Base-by-base conservation (phyloP, 768 basidiomycete genomes). In the Lentinula edodes region DNA sequence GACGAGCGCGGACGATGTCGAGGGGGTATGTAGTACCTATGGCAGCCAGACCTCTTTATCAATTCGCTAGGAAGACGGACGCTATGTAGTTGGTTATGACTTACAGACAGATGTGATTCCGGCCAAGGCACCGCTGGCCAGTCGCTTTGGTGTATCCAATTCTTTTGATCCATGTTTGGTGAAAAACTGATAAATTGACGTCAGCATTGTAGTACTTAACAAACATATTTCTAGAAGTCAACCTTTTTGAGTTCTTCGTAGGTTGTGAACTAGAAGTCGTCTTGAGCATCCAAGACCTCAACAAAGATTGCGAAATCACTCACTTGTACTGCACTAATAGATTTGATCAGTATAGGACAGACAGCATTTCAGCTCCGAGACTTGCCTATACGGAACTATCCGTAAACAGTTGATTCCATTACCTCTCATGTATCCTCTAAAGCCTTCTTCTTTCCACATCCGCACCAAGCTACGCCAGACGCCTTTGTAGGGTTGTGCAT, bases 401-500 rank as follows among this genome's bases (percentile, higher is more conserved):
- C 96, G 82, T 67, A 95, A 67, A 74, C 92, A 93, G 75, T 95
- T 95, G 71, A 95, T 89, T 43, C 88, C 85, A 54, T 98, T 98
- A 3, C 96, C 96, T 66, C 92, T 80, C 95, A 98, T 95, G 73
- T 86, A 94, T 12, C 95, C 96, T 71, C 75, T 83, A 73, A 95
- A 88, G 7, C 96, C 96, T 73, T 98, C 96, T 71, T 98, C 95
- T 65, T 78, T 75, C 91, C 93, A 98, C 87, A 95, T 95, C 64
- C 95, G 85, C 16, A 82, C 81, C 50, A 96, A 82, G 66, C 90
- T 91, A 16, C 83, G 76, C 85, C 87, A 92, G 39, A 95, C 93
- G 18, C 93, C 93, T 66, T 80, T 86, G 74, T 95, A 95, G 18
- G 46, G 46, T 68, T 89, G 88, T 54, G 78, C 73, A 65, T 81